phyloP scores from a whole-genome alignment of 2,329 filamentous ascomycete species.

The Alternaria arborescens region DNA sequence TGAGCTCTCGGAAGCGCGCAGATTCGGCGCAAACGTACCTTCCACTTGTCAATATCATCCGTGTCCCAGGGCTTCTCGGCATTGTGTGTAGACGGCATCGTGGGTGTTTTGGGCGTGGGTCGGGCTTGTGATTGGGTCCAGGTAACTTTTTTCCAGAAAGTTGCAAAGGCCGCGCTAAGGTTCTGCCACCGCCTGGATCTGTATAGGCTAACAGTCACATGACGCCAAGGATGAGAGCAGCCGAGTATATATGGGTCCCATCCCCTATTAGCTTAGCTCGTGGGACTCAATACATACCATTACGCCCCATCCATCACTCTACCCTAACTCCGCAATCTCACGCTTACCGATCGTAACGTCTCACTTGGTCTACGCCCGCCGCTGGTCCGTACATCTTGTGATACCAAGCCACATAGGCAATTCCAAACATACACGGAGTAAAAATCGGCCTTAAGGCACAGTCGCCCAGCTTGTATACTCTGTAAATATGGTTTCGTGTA shows the following conservation, averaged over 20 bases:
- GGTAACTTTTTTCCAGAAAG: constrained; percentile 18
- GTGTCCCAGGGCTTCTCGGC: constrained; percentile 82
- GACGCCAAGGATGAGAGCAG: no score
- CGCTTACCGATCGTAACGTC: background rate
- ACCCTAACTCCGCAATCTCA: background rate
- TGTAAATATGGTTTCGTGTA: no score
- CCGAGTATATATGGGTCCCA: no score
- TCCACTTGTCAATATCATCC: constrained; percentile 97
- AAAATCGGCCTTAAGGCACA: no score
- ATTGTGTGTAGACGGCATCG: constrained; percentile 89
- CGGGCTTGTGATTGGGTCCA: background rate
- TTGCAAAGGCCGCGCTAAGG: constrained; percentile 4
- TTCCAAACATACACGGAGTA: no score
- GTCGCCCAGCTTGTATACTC: no score
- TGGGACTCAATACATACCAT: no score
- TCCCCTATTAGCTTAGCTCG: no score
- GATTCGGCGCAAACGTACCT: constrained; percentile 57
- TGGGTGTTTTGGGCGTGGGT: constrained; percentile 9
- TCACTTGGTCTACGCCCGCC: background rate
- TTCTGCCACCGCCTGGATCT: constrained; percentile 16
- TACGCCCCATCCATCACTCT: no score
- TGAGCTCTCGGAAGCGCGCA: background rate
- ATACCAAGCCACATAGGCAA: no score
- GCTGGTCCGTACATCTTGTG: no score
- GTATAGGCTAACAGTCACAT: no score